Base-by-base conservation (phyloP, 2,329 filamentous ascomycete species). In the Didymella exigua region DNA sequence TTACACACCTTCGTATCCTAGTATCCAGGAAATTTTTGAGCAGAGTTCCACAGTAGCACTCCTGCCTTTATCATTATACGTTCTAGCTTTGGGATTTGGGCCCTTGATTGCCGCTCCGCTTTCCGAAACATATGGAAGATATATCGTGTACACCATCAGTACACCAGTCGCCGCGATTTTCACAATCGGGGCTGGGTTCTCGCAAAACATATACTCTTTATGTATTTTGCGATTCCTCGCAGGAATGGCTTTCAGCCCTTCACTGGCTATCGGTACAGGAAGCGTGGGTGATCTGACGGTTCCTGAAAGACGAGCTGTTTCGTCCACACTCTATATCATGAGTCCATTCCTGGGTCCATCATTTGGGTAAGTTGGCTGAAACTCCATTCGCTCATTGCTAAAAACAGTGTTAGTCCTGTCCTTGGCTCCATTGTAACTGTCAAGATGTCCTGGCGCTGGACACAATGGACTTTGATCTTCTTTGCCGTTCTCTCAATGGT, bases 71-170 rank as follows among this genome's bases (percentile, higher is more conserved):
- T n/a, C n/a, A n/a, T n/a, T n/a, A n/a, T n/a, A n/a, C n/a, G n/a
- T n/a, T n/a, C n/a, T n/a, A n/a, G n/a, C n/a, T n/a, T n/a, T 4
- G 65, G 89, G 87, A 1, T 84, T 88, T 50, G 89, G 89, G 0
- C 89, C 89, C 1, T 83, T 85, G 0, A 78, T 92, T 19, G 90
- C 87, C 79, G 89, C 89, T 2, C 89, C 89, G 0, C 76, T 92
- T 4, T 89, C 86, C 2, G 90, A 93, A 75, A 78, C 89, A 31
- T 84, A 81, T 63, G 90, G 90, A 31, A 84, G 90, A 24, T 80
- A 84, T 29, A 71, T 89, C 19, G 90, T 92, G 70, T 87, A 86
- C 54, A 73, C 90, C 60, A 86, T 89, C 72, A 86, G 85, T 42
- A 81, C 89, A 53, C 86, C 82, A 5, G 81, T 85, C 42, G 89